Base-by-base conservation (phyloP, 1,139 yeast genomes). In the Hemisphaericaspora subhashii region DNA sequence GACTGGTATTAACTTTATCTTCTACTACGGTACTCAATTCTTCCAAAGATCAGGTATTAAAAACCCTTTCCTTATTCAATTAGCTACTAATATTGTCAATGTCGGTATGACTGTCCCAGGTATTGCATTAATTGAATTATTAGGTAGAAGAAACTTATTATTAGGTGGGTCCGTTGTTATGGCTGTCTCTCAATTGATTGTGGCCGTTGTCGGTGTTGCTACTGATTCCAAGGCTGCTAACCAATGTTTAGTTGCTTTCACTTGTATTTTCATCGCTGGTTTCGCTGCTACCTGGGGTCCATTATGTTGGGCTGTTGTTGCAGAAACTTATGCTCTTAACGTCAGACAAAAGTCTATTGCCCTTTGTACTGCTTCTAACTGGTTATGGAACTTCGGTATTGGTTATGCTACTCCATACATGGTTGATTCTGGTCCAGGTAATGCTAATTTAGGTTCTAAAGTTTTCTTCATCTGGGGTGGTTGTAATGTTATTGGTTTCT, bases 211-310 rank as follows among this genome's bases (percentile, higher is more conserved):
- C 39, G 94, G 94, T 57, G 82, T 81, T 40, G 54, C 58, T 10
- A 40, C 51, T 6, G 45, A 55, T 40, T 54, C 68, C 16, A 44
- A 50, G n/a, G 53, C 74, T 34, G 68, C 81, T 9, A 78, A 80
- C 48, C 76, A 81, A 62, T 73, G 74, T 37, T 72, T 82, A 62
- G 60, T 83, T 48, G 84, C 83, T 4, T 81, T 82, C 60, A 71
- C 75, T 35, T 83, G 87, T 73, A 62, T 76, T 36, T 83, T 80
- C 55, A 81, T 81, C 57, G 79, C 83, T 22, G 79, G 73, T 55
- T 83, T 82, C 53, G 88, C 88, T 27, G 66, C 85, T 37, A 73
- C 86, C 20, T 83, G 88, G 88, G 89, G 88, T 49, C 88, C 88
- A 29, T 66, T 77, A 40, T 77, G 79, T 37, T 83, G 89, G 89